Percentiles rank a stretch among this genome's conserved stretches.
phyloP scores from a whole-genome alignment of 2,329 filamentous ascomycete genomes.

The Penicillium sclerotiorum region DNA sequence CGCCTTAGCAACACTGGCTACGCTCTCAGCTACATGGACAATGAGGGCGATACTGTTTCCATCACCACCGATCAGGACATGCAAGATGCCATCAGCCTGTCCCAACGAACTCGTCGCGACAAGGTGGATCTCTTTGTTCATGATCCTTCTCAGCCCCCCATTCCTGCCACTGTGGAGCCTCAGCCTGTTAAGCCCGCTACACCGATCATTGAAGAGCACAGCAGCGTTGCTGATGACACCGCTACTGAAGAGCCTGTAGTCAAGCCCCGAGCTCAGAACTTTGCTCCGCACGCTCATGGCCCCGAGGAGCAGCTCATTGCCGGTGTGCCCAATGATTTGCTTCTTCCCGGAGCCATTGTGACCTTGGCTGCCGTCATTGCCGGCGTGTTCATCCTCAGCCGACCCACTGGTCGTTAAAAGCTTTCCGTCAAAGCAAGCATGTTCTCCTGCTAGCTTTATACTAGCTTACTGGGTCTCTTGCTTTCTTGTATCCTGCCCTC shows the following conservation, averaged over 20 bases:
- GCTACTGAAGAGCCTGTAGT: constrained; percentile 49
- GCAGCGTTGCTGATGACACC: constrained; percentile 54
- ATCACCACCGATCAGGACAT: constrained; percentile 96
- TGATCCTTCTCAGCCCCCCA: constrained; percentile 84
- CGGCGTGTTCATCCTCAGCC: constrained; percentile 85
- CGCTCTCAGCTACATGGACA: constrained; percentile 92
- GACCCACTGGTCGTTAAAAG: constrained; percentile 56
- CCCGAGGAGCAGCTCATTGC: constrained; percentile 78
- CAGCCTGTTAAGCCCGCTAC: constrained; percentile 58
- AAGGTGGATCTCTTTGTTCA: constrained; percentile 98
- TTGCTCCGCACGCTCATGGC: constrained; percentile 50
- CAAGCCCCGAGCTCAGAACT: constrained; percentile 45
- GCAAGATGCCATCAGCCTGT: constrained; percentile 82
- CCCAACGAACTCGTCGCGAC: constrained; percentile 74
- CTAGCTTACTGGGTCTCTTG: not conserved
- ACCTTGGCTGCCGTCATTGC: constrained; percentile 94
- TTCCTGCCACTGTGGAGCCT: constrained; percentile 65
- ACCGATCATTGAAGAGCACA: constrained; percentile 52
- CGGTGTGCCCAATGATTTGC: constrained; percentile 89
- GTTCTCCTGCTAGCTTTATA: not conserved
- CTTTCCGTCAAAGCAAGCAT: constrained; percentile 4
- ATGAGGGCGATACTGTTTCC: constrained; percentile 94
- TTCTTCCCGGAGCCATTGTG: constrained; percentile 91
- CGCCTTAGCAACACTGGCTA: constrained; percentile 77
- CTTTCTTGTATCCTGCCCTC: not conserved